Evolutionary conservation across 2,329 filamentous ascomycete genomes (phyloP).

Genomic region (Calonectria fujianensis): DNA sequence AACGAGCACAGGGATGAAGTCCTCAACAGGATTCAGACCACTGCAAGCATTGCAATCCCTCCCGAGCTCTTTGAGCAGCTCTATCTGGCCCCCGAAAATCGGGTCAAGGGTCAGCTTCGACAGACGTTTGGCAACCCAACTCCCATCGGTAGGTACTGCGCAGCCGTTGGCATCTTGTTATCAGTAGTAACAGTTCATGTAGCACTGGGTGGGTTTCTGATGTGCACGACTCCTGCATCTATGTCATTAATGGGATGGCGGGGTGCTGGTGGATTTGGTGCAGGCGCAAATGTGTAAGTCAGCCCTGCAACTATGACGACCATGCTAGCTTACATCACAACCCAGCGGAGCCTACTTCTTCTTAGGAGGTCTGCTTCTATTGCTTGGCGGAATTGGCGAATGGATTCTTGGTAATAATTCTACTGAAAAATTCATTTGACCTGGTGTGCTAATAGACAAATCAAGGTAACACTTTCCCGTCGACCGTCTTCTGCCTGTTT

Average conservation of each 20-base stretch:
- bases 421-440: not conserved
- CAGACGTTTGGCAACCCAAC: slow-evolving; percentile 73
- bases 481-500: slow-evolving; percentile 70
- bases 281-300: slow-evolving; percentile 57
- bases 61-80: slow-evolving; percentile 73
- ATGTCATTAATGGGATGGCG: slow-evolving; percentile 57
- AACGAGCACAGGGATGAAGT: slow-evolving; percentile 45
- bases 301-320: not conserved
- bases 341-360: slow-evolving; percentile 62
- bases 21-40: slow-evolving; percentile 54
- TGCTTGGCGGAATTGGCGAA: slow-evolving; percentile 69
- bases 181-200: not conserved
- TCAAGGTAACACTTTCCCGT: slow-evolving; percentile 70
- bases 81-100: slow-evolving; percentile 68
- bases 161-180: rapidly evolving
- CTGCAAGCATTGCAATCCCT: slow-evolving; percentile 67
- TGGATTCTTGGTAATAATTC: slow-evolving; percentile 65
- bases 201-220: slow-evolving; percentile 57
- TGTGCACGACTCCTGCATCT: slow-evolving; percentile 56
- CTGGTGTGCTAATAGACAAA: not conserved
- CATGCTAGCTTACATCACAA: not conserved
- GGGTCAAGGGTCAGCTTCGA: slow-evolving; percentile 66
- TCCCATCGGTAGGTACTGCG: slow-evolving; percentile 59
- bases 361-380: slow-evolving; percentile 67
- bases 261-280: slow-evolving; percentile 56